These are phyloP conservation scores for Colletotrichum sublineola DNA, from an alignment of 2,329 filamentous ascomycete species.

Conservation along the genomic window DNA sequence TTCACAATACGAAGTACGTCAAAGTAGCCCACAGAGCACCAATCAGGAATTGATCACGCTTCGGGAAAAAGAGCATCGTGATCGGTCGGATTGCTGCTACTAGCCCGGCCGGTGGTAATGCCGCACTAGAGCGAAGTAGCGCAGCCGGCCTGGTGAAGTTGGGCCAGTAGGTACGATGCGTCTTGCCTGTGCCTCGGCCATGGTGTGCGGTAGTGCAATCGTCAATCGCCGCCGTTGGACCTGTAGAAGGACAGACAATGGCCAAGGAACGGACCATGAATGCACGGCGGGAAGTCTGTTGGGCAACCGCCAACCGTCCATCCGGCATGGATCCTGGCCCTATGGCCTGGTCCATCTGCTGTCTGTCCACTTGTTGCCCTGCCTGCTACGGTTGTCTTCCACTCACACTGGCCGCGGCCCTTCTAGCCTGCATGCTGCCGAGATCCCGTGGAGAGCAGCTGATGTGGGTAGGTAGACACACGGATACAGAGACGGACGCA, in stretches of 20 bases:
- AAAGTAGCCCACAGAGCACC: not conserved
- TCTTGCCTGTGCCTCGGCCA: not conserved
- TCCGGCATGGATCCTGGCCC: constrained; percentile 32
- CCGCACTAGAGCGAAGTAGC: not conserved
- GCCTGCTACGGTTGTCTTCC: constrained; percentile 19
- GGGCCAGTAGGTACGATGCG: constrained; percentile 5
- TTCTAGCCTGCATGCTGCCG: constrained; percentile 37
- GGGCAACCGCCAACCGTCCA: constrained; percentile 38
- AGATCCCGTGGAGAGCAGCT: constrained; percentile 36
- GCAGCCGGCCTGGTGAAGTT: not conserved
- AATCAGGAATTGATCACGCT: not conserved
- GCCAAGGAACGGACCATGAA: constrained; percentile 1
- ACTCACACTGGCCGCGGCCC: constrained; percentile 25
- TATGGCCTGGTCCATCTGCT: constrained; percentile 10
- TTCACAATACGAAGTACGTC: not conserved
- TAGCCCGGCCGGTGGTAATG: not conserved
- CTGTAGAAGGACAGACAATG: constrained; percentile 4
- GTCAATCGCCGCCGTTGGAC: constrained; percentile 17
- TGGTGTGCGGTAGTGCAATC: constrained; percentile 5
- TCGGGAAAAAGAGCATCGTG: not conserved
- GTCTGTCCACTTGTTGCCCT: constrained; percentile 20
- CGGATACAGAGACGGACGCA: constrained; percentile 7
- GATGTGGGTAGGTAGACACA: constrained; percentile 29
- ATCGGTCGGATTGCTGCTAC: constrained; percentile 2
- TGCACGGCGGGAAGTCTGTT: constrained; percentile 40